Conservation (phyloP, 805 yeast genomes). For the Yarrowia sp. region DNA sequence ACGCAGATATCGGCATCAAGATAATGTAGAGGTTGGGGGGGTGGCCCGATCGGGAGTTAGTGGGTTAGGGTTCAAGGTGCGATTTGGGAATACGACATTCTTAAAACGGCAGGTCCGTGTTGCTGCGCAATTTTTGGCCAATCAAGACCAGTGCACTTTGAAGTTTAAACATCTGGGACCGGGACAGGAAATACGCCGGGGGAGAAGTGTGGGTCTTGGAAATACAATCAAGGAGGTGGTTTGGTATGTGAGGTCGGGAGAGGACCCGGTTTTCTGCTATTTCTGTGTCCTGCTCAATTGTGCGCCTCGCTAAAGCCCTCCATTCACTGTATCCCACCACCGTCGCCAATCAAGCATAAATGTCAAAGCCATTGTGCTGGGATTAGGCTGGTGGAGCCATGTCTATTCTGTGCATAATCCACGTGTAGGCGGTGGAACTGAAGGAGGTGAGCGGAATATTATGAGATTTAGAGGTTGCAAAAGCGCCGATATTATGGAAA, state of each 20-base stretch:
- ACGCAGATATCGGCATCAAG: constrained; percentile 35
- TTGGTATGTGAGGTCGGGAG: not conserved
- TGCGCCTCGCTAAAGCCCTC: constrained; percentile 11
- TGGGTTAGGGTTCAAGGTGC: constrained; percentile 13
- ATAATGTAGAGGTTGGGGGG: constrained; percentile 39
- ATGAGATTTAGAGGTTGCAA: not conserved
- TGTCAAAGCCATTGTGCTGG: constrained; percentile 24
- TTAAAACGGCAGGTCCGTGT: constrained; percentile 35
- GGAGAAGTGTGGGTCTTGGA: not conserved
- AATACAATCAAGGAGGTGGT: not conserved
- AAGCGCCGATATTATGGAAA: too few species aligned
- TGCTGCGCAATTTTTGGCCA: constrained; percentile 35
- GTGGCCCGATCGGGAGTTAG: constrained; percentile 10
- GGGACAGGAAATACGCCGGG: constrained; percentile 9
- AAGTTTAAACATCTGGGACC: constrained; percentile 10
- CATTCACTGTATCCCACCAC: constrained; percentile 1
- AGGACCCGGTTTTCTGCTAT: too few species aligned
- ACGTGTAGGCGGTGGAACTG: constrained; percentile 21
- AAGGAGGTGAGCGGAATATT: not conserved
- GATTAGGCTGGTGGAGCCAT: constrained; percentile 36
- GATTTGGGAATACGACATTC: constrained; percentile 34
- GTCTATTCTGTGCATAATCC: constrained; percentile 35
- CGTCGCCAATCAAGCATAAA: constrained; percentile 1
- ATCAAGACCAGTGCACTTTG: not conserved
- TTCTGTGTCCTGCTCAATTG: not conserved